Conservation (phyloP, 1,284 basidiomycete genomes). For the Termitomyces sp. region DNA sequence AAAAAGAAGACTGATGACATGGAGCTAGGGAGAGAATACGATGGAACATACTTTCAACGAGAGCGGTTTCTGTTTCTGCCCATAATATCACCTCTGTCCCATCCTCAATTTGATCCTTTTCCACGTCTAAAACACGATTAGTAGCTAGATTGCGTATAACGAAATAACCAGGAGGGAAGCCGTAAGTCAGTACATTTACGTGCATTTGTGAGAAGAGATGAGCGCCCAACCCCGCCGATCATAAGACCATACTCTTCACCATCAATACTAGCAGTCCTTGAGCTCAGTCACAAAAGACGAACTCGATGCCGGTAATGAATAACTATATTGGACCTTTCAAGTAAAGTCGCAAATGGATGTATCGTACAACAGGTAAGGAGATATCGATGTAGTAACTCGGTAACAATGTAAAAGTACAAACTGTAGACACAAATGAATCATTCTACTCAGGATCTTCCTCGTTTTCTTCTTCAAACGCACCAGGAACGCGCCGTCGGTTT, state of each 20-base stretch:
- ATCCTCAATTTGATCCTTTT: conserved; percentile 52
- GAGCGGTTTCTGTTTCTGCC: conserved; percentile 64
- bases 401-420: neutral
- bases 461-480: conserved; percentile 25
- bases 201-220: conserved; percentile 11
- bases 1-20: neutral
- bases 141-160: conserved; percentile 59
- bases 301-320: neutral
- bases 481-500: conserved; percentile 23
- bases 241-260: neutral
- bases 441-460: conserved; percentile 9
- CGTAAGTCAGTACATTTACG: conserved; percentile 31
- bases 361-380: neutral
- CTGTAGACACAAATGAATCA: neutral
- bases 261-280: neutral
- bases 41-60: conserved; percentile 59
- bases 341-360: neutral
- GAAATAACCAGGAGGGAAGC: conserved; percentile 77
- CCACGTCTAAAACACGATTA: conserved; percentile 60
- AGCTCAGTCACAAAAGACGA: neutral
- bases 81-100: conserved; percentile 61
- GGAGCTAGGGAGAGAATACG: neutral
- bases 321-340: too few species aligned
- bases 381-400: neutral
- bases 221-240: neutral